Evolutionary conservation across 768 basidiomycete species (phyloP).

Genomic region (Podaxis pistillaris): DNA sequence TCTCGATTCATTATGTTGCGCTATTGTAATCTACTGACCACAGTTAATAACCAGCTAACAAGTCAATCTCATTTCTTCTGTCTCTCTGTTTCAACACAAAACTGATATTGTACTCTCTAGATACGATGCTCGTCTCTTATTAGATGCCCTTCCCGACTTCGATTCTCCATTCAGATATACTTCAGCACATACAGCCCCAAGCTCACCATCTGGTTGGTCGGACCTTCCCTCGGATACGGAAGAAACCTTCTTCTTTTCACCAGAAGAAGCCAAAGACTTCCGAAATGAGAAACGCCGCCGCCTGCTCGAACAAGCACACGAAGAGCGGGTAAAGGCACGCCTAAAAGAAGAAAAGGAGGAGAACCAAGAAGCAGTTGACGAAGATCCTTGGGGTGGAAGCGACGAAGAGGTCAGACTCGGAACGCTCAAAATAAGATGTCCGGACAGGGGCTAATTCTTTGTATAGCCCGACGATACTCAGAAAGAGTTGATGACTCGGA

Average conservation of each 20-base stretch:
- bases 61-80: conserved; percentile 27
- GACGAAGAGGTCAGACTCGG: conserved; percentile 55
- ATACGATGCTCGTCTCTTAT: conserved; percentile 77
- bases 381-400: conserved; percentile 63
- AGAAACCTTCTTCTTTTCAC: conserved; percentile 79
- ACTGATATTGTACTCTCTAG: conserved; percentile 39
- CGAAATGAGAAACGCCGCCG: conserved; percentile 65
- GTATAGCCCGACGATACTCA: conserved; percentile 59
- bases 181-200: conserved; percentile 34
- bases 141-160: conserved; percentile 46
- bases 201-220: conserved; percentile 63
- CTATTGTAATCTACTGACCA: not conserved
- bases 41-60: conserved; percentile 13
- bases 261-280: conserved; percentile 64
- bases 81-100: conserved; percentile 14
- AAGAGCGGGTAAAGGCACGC: conserved; percentile 65
- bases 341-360: conserved; percentile 40
- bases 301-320: conserved; percentile 55
- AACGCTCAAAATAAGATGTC: not conserved
- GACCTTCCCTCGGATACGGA: conserved; percentile 84
- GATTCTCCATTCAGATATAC: not conserved
- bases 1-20: not conserved
- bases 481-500: conserved; percentile 68
- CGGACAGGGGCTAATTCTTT: not conserved
- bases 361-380: conserved; percentile 25